A percentile compares a stretch with the other conserved stretches of the same genome.
Evolutionary conservation across 306 rosid species (phyloP).

Genomic region (Rubus parviflorus): DNA sequence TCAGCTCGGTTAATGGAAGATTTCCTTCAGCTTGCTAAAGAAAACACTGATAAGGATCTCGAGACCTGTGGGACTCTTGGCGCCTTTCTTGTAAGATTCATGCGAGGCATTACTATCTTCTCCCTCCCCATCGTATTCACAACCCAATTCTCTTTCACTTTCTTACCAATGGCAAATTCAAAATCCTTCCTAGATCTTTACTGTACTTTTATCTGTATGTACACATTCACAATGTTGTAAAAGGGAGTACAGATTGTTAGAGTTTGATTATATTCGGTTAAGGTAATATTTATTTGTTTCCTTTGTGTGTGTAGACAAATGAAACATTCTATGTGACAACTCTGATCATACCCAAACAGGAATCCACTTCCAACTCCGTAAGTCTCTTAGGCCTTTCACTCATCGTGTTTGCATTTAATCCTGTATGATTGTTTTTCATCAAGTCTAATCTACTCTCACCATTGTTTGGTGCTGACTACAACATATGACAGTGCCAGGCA

Average conservation of each 20-base stretch:
- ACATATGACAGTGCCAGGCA: constrained; percentile 68
- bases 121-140: not conserved
- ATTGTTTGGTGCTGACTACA: constrained; percentile 37
- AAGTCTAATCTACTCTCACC: constrained; percentile 14
- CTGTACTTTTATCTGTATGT: not conserved
- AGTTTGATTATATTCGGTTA: constrained; percentile 8
- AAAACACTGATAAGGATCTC: constrained; percentile 67
- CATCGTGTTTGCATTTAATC: constrained; percentile 13
- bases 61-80: constrained; percentile 91
- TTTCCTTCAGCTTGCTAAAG: constrained; percentile 68
- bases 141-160: not conserved
- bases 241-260: not conserved
- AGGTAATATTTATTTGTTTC: constrained; percentile 28
- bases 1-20: constrained; percentile 67
- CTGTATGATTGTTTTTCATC: not conserved
- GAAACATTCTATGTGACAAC: constrained; percentile 74
- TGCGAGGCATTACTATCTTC: not conserved
- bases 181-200: not conserved
- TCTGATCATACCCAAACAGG: constrained; percentile 86
- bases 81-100: constrained; percentile 67
- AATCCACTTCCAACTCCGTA: constrained; percentile 78
- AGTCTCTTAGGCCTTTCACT: constrained; percentile 30
- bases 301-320: constrained; percentile 48
- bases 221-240: not conserved
- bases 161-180: not conserved